A percentile compares a stretch with the other conserved stretches of the same genome.
These are phyloP conservation scores for Aspergillus fijiensis DNA, from an alignment of 2,329 filamentous ascomycete genomes.

Conservation along the genomic window DNA sequence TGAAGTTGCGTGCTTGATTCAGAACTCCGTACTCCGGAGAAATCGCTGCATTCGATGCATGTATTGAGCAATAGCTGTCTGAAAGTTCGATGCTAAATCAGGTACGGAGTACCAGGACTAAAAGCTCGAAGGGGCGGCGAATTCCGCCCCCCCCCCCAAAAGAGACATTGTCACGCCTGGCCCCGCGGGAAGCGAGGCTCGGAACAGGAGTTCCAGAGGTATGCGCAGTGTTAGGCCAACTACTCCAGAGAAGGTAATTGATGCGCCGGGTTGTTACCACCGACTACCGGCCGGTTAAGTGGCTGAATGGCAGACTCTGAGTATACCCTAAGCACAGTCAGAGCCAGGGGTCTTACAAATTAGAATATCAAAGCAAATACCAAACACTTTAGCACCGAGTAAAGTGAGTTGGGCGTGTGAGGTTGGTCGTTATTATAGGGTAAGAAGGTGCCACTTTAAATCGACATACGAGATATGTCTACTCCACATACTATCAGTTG, in stretches of 20 bases:
- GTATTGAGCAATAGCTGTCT: not conserved
- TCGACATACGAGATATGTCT: not conserved
- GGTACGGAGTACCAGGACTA: not conserved
- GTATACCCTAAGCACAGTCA: not conserved
- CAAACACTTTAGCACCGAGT: not conserved
- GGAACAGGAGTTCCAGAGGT: not conserved
- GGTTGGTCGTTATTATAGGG: not conserved
- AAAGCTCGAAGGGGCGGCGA: slow-evolving; percentile 6
- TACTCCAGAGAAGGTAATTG: not conserved
- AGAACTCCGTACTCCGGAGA: not conserved
- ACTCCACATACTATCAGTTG: not conserved
- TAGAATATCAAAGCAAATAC: no score
- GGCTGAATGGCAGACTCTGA: not conserved
- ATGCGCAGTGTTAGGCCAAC: not conserved
- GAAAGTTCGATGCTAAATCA: slow-evolving; percentile 2
- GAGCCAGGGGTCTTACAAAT: not conserved
- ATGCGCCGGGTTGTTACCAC: not conserved
- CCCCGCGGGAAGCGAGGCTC: slow-evolving; percentile 1
- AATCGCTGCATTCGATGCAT: not conserved
- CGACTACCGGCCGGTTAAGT: not conserved
- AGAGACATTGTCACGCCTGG: not conserved
- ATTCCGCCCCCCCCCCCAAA: slow-evolving; percentile 9
- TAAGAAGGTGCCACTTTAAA: not conserved
- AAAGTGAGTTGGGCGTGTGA: not conserved
- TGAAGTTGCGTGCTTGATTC: not conserved